Conservation (phyloP, 148 eudicot species). For the Linanthus parryae region DNA sequence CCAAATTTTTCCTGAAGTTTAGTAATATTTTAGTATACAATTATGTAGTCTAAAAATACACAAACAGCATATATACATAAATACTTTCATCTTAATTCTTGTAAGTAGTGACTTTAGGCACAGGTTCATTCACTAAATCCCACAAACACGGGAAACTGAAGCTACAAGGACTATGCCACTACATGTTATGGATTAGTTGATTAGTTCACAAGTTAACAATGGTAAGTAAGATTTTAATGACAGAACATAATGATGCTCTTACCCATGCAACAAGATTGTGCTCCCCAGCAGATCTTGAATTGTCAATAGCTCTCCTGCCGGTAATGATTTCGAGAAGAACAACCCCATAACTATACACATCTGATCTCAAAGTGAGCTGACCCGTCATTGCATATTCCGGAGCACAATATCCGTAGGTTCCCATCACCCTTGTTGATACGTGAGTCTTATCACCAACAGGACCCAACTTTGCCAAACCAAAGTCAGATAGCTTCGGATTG, state of each 20-base stretch:
- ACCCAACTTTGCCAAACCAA: conserved; percentile 62
- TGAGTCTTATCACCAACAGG: conserved; percentile 60
- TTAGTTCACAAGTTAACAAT: not conserved
- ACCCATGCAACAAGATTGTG: conserved; percentile 62
- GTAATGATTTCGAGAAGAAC: conserved; percentile 61
- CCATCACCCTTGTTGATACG: conserved; percentile 62
- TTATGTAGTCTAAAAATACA: no score
- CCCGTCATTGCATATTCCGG: conserved; percentile 68
- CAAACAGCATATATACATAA: no score
- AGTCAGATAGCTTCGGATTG: conserved; percentile 55
- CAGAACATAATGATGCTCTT: conserved; percentile 7
- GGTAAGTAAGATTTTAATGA: not conserved
- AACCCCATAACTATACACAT: conserved; percentile 63
- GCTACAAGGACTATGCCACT: not conserved
- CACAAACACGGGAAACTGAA: not conserved
- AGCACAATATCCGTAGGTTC: conserved; percentile 62
- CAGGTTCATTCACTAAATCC: no score
- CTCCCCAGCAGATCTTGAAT: conserved; percentile 41
- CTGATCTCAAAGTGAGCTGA: conserved; percentile 56
- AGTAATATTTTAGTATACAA: no score
- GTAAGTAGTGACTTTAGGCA: no score
- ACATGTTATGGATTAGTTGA: not conserved
- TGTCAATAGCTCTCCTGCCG: conserved; percentile 50
- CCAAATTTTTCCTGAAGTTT: no score
- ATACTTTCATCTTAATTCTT: no score